Base-by-base conservation (phyloP, 345 rosid genomes). In the Pistacia atlantica region DNA sequence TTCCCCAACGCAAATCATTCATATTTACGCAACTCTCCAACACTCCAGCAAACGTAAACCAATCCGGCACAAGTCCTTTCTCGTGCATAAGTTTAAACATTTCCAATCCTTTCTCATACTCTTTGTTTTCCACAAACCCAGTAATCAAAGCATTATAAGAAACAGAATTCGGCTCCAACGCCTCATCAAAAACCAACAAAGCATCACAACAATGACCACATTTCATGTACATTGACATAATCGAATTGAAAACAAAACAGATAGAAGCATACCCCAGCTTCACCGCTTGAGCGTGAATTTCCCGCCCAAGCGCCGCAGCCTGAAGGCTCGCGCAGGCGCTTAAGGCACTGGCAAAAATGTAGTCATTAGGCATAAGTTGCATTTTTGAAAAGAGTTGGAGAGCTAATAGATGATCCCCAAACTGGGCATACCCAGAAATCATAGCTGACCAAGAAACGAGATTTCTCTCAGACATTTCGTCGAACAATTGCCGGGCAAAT, bases 371-470 rank as follows among this genome's bases (percentile, higher is more conserved):
- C 63, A 73, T 77, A 66, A 79, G 35, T 3, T 55, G 77, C 80
- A 86, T 64, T 46, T 45, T 75, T 14, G 87, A 77, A 74, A 86
- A 88, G 25, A 88, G 73, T 10, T 75, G 75, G 31, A 86, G 78
- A 8, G 91, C 90, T 62, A 81, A 58, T 6, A 68, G 4, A 67
- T 81, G 81, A 33, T 82, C 56, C 31, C 86, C 87, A 49, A 59
- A 67, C 68, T 88, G 93, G 62, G 72, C 84, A 81, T 87, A 88
- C 20, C 89, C 93, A 8, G 93, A 86, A 59, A 91, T 83, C 84
- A 91, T 83, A 62, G 93, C 89, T 6, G 95, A 86, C 93, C 91
- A 89, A 0, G 95, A 88, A 10, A 89, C 88, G 11, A 91, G 86
- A 49, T 89, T 91, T 82, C 75, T 81, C 0, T 75, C 77, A 64